A percentile compares a stretch with the other conserved stretches of the same genome.
phyloP scores from a whole-genome alignment of 257 asterid genomes.

The Primulina tabacum region DNA sequence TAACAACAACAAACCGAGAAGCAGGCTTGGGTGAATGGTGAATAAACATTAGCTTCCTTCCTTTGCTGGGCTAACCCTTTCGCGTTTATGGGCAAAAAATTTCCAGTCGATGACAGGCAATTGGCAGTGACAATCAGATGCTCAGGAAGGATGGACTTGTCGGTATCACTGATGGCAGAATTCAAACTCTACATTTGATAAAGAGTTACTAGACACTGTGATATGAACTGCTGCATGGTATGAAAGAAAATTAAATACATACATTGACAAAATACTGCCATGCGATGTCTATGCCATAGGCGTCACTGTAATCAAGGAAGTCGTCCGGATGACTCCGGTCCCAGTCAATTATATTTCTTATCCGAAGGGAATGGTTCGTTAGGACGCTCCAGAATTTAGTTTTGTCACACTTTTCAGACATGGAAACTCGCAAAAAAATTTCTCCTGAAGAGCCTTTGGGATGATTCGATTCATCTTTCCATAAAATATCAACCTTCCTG shows the following conservation, averaged over 20 bases:
- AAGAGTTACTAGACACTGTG: conserved; percentile 26
- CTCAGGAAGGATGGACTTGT: conserved; percentile 73
- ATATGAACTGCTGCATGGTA: not conserved
- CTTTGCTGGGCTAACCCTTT: conserved; percentile 77
- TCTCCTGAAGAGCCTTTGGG: conserved; percentile 46
- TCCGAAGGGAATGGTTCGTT: conserved; percentile 48
- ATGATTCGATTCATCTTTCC: conserved; percentile 56
- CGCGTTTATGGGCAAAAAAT: conserved; percentile 64
- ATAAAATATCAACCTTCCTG: conserved; percentile 78
- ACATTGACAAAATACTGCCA: conserved; percentile 61
- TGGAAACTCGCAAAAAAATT: conserved; percentile 54
- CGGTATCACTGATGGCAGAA: conserved; percentile 68
- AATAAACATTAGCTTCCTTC: conserved; percentile 49
- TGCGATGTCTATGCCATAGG: conserved; percentile 69
- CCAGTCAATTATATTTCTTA: conserved; percentile 82
- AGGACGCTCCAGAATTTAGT: conserved; percentile 68
- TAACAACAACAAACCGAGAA: conserved; percentile 54
- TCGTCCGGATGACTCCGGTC: conserved; percentile 89
- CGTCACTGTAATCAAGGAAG: conserved; percentile 54
- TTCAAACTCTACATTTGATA: conserved; percentile 58
- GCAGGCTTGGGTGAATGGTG: conserved; percentile 85
- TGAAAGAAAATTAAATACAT: conserved; percentile 36
- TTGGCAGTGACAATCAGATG: conserved; percentile 74
- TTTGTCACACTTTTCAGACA: conserved; percentile 65
- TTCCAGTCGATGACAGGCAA: conserved; percentile 77